Conservation (phyloP, 768 basidiomycete genomes). For the Russula foetens region DNA sequence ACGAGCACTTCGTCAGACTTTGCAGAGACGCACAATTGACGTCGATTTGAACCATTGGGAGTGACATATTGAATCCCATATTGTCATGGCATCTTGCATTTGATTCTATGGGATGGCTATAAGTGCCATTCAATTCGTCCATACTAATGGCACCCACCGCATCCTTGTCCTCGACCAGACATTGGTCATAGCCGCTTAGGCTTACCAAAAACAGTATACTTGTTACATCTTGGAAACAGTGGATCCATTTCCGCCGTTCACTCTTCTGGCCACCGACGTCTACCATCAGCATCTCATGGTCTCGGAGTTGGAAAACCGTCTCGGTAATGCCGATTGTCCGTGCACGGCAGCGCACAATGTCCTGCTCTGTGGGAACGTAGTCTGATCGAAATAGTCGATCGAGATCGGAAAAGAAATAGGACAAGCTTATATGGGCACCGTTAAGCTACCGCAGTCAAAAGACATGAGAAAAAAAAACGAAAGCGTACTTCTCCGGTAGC, state of each 20-base stretch:
- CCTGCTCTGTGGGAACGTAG: slow-evolving; percentile 75
- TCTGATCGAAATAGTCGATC: slow-evolving; percentile 69
- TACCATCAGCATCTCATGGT: slow-evolving; percentile 86
- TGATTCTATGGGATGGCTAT: slow-evolving; percentile 56
- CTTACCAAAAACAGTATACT: slow-evolving; percentile 89
- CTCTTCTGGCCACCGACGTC: slow-evolving; percentile 94
- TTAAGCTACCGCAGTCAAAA: slow-evolving; percentile 6
- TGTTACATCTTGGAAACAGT: slow-evolving; percentile 92
- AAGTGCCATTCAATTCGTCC: not conserved
- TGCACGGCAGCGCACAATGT: slow-evolving; percentile 79
- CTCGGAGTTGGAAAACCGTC: slow-evolving; percentile 71
- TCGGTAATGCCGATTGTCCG: slow-evolving; percentile 90
- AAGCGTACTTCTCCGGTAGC: slow-evolving; percentile 75
- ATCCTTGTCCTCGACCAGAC: slow-evolving; percentile 86
- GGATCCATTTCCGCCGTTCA: slow-evolving; percentile 90
- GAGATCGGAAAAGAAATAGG: slow-evolving; percentile 72
- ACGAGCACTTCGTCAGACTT: not conserved
- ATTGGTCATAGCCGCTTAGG: slow-evolving; percentile 90
- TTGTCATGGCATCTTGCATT: slow-evolving; percentile 99
- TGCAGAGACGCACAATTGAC: slow-evolving; percentile 54
- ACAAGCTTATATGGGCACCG: slow-evolving; percentile 35
- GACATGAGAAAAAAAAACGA: not conserved
- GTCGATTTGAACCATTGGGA: slow-evolving; percentile 96
- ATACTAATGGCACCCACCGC: slow-evolving; percentile 50
- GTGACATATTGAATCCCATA: slow-evolving; percentile 97